Percentiles rank a stretch among this genome's conserved stretches.
Conservation (phyloP, 2,329 filamentous ascomycete species). For the Xenosphaeropsis pyriputrescens region DNA sequence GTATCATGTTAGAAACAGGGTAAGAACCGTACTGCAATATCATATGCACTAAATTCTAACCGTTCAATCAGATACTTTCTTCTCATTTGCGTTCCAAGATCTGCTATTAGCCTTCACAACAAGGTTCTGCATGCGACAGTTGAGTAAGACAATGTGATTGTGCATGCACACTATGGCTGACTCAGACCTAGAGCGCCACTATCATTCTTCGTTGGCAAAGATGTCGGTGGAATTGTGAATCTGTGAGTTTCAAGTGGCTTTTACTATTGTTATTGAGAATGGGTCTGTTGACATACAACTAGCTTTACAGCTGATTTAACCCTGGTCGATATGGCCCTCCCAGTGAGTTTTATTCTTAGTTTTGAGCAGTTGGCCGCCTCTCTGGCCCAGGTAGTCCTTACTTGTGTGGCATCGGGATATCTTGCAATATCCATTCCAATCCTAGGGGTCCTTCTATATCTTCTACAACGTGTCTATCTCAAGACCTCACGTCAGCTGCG, state of each 20-base stretch:
- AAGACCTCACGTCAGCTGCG: conserved; percentile 31
- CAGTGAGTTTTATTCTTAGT: not conserved
- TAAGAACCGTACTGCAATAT: no score
- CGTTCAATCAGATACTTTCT: no score
- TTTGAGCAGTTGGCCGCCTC: conserved; percentile 1
- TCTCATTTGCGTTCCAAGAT: no score
- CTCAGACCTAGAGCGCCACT: conserved; percentile 19
- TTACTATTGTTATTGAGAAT: conserved; percentile 6
- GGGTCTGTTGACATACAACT: not conserved
- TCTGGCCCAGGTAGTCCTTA: conserved; percentile 18
- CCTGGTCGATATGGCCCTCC: not conserved
- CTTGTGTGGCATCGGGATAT: conserved; percentile 18
- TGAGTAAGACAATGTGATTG: conserved; percentile 8
- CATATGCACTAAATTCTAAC: no score
- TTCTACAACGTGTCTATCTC: conserved; percentile 25
- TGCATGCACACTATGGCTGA: conserved; percentile 1
- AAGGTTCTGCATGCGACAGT: not conserved
- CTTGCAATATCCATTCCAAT: conserved; percentile 9
- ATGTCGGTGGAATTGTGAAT: conserved; percentile 3
- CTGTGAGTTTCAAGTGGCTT: conserved; percentile 7
- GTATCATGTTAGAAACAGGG: no score
- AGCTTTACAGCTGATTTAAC: conserved; percentile 1
- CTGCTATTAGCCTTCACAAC: no score
- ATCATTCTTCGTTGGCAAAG: conserved; percentile 7
- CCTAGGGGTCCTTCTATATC: conserved; percentile 2